These are phyloP conservation scores for Cercospora zeae-maydis DNA, from an alignment of 2,329 filamentous ascomycete genomes.

Conservation along the genomic window DNA sequence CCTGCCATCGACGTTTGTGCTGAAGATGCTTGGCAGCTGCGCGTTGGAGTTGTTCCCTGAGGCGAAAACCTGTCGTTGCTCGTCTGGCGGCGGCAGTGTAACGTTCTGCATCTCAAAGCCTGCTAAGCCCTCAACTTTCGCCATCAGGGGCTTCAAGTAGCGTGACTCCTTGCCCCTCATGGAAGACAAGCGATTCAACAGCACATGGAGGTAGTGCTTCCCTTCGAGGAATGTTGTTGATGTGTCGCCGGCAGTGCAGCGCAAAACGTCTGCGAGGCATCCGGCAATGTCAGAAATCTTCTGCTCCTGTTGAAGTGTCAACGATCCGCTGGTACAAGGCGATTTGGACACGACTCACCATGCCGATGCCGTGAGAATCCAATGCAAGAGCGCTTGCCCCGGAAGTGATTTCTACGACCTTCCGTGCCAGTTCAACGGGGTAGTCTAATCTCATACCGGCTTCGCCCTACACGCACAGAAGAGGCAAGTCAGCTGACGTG, in stretches of 20 bases:
- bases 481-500: neutral
- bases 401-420: conserved; percentile 34
- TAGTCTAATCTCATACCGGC: conserved; percentile 37
- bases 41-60: conserved; percentile 4
- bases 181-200: conserved; percentile 34
- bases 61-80: conserved; percentile 14
- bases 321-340: neutral
- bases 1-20: neutral
- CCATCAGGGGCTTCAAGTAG: conserved; percentile 36
- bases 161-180: conserved; percentile 37
- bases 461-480: conserved; percentile 24
- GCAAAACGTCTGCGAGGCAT: conserved; percentile 38
- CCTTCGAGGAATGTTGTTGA: conserved; percentile 34
- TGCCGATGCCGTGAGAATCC: conserved; percentile 38
- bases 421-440: conserved; percentile 36
- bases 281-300: conserved; percentile 38
- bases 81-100: conserved; percentile 24
- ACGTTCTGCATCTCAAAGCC: conserved; percentile 28
- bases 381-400: conserved; percentile 31
- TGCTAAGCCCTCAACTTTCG: conserved; percentile 34
- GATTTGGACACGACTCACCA: conserved; percentile 26
- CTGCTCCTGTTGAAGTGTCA: conserved; percentile 31
- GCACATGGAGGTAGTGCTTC: conserved; percentile 35
- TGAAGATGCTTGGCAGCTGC: conserved; percentile 9
- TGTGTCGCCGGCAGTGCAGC: conserved; percentile 36